Conservation (phyloP, 1,284 basidiomycete species). For the Heterobasidion parviporum region DNA sequence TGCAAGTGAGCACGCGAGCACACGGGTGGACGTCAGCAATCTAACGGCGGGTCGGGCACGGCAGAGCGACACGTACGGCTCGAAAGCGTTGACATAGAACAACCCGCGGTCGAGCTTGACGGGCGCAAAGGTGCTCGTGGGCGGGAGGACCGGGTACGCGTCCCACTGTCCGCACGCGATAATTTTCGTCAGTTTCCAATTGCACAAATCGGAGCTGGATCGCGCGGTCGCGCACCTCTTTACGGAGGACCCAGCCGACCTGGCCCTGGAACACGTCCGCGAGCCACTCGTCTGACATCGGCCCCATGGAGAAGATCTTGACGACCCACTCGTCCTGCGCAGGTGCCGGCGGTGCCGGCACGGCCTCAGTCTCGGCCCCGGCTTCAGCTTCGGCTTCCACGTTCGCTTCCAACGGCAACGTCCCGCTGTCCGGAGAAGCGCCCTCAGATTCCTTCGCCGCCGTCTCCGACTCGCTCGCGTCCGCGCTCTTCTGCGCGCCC, state of each 20-base stretch:
- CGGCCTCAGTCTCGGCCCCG: too few relatives aligned
- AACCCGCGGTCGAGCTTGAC: constrained; percentile 69
- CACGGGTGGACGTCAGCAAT: too few relatives aligned
- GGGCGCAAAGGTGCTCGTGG: constrained; percentile 64
- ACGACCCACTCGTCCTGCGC: constrained; percentile 44
- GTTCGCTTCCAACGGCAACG: neutral
- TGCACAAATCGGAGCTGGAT: neutral
- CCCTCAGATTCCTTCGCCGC: neutral
- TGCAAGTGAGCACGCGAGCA: constrained; percentile 16
- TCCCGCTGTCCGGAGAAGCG: neutral
- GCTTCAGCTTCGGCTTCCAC: neutral
- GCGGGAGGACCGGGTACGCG: constrained; percentile 66
- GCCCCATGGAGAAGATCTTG: constrained; percentile 79
- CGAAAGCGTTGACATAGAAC: constrained; percentile 87
- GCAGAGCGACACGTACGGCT: constrained; percentile 47
- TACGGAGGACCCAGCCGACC: constrained; percentile 78
- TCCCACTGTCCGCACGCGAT: constrained; percentile 47
- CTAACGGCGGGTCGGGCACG: too few relatives aligned
- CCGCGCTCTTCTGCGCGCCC: constrained; percentile 11
- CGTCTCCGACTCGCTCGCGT: constrained; percentile 7
- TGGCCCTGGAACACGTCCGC: constrained; percentile 52
- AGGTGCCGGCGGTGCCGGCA: neutral
- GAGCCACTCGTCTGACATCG: constrained; percentile 65
- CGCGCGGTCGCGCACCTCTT: constrained; percentile 45
- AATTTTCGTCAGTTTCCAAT: neutral